Evolutionary conservation across 2,329 filamentous ascomycete species (phyloP).

Genomic region (Didymellaceae sp.): DNA sequence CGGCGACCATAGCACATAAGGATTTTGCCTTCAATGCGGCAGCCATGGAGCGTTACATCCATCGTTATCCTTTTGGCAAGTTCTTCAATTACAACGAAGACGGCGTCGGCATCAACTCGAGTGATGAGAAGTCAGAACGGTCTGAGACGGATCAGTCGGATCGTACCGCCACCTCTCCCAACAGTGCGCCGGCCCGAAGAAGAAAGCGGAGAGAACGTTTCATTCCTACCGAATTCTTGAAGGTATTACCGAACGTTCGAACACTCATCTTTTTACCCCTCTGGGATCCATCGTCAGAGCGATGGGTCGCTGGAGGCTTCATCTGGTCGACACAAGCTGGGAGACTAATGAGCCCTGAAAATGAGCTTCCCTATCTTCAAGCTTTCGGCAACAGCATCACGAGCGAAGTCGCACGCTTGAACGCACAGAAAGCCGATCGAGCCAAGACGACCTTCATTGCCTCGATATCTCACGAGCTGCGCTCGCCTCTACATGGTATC

Average conservation of each 20-base stretch:
- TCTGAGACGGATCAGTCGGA: slow-evolving; percentile 41
- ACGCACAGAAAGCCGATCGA: slow-evolving; percentile 40
- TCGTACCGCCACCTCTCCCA: slow-evolving; percentile 23
- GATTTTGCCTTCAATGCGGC: slow-evolving; percentile 42
- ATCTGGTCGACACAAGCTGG: slow-evolving; percentile 43
- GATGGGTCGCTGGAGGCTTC: slow-evolving; percentile 43
- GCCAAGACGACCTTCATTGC: slow-evolving; percentile 52
- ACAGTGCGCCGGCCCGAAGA: slow-evolving; percentile 18
- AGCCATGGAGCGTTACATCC: slow-evolving; percentile 44
- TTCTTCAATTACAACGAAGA: slow-evolving; percentile 47
- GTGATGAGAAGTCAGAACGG: slow-evolving; percentile 40
- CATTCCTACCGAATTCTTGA: slow-evolving; percentile 41
- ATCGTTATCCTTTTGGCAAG: slow-evolving; percentile 42
- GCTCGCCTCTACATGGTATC: slow-evolving; percentile 68
- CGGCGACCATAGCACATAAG: slow-evolving; percentile 24
- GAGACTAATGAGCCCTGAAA: slow-evolving; percentile 39
- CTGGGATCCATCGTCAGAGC: slow-evolving; percentile 43
- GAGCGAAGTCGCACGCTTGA: slow-evolving; percentile 40
- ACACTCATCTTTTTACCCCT: slow-evolving; percentile 48
- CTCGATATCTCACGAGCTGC: slow-evolving; percentile 55
- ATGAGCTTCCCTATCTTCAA: slow-evolving; percentile 43
- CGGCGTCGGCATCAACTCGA: slow-evolving; percentile 39
- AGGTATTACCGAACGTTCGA: slow-evolving; percentile 42
- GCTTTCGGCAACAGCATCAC: slow-evolving; percentile 46
- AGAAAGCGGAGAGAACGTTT: slow-evolving; percentile 39